Base-by-base conservation (phyloP, 2,329 filamentous ascomycete genomes). In the Ceratocystis alfenasii region DNA sequence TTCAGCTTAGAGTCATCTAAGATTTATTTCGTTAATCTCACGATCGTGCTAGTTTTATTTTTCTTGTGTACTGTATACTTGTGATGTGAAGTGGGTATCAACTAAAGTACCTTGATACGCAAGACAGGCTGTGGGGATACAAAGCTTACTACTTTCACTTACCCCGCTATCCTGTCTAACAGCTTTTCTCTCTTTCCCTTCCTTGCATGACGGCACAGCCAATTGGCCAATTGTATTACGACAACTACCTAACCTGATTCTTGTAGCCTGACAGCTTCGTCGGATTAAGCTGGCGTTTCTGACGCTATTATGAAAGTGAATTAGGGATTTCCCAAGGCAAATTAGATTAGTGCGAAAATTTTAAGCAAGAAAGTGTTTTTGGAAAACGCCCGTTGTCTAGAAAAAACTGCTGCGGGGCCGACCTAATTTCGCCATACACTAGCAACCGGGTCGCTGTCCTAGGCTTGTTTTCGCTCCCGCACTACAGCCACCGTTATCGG, bases 401-500 rank as follows among this genome's bases (percentile, higher is more conserved):
- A 17, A 17, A 59, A 25, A 36, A 8, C 28, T 59, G 15, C 28
- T 59, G 28, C 55, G 55, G 55, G 55, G 55, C 55, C 3, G 28
- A 15, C 28, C 33, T 36, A 30, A 59, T 59, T 20, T 59, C 55
- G 25, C 55, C 55, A 59, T 59, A 36, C 25, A 25, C 48, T 59
- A 59, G 55, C 28, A 30, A 30, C 55, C 25, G 55, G 55, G 30
- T 33, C 28, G 25, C 55, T 59, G 15, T 15, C 36, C 55, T 36
- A 5, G 3, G 30, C 17, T 36, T 25, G n/a, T 53, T 53, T 8
- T 53, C 7, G 48, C 48, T 53, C 22, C 48, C 22, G 48, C 48
- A 53, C 12, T 28, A 59, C 55, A 59, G 55, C 25, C 55, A 59
- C 55, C 55, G 55, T 59, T 59, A 59, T 59, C 55, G 55, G 55